Conservation (phyloP, 129 eudicot species). For the Lactuca saligna region DNA sequence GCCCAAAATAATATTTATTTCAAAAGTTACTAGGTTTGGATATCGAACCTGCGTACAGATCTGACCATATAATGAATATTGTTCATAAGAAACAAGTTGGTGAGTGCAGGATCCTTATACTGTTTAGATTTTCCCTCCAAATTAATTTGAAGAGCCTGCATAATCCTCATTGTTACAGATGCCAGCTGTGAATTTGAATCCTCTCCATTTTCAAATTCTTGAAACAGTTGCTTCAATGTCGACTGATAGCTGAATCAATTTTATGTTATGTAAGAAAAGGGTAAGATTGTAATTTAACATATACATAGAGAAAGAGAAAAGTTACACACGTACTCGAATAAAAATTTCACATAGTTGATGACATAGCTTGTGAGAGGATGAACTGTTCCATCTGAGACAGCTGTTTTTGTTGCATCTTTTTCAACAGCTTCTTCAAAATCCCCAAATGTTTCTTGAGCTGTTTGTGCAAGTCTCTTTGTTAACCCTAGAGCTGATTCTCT, state of each 20-base stretch:
- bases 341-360: conserved; percentile 92
- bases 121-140: conserved; percentile 96
- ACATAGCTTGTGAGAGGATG: conserved; percentile 99
- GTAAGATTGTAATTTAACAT: background rate
- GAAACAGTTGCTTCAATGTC: conserved; percentile 93
- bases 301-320: too few relatives aligned
- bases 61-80: conserved; percentile 98
- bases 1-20: background rate
- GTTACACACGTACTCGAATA: conserved; percentile 75
- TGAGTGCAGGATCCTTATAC: conserved; percentile 80
- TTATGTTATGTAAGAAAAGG: background rate
- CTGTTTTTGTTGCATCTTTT: conserved; percentile 97
- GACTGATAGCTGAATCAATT: conserved; percentile 68
- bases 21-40: background rate
- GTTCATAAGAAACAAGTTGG: conserved; percentile 92
- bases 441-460: conserved; percentile 94
- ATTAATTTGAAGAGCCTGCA: conserved; percentile 98
- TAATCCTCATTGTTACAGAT: conserved; percentile 87
- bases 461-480: conserved; percentile 93
- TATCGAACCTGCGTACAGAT: conserved; percentile 93
- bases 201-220: conserved; percentile 76
- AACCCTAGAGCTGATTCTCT: conserved; percentile 89
- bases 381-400: conserved; percentile 94
- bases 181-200: conserved; percentile 87
- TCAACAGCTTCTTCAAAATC: conserved; percentile 99